Base-by-base conservation (phyloP, 176 grass and related monocot species). In the Bothriochloa decipiens region DNA sequence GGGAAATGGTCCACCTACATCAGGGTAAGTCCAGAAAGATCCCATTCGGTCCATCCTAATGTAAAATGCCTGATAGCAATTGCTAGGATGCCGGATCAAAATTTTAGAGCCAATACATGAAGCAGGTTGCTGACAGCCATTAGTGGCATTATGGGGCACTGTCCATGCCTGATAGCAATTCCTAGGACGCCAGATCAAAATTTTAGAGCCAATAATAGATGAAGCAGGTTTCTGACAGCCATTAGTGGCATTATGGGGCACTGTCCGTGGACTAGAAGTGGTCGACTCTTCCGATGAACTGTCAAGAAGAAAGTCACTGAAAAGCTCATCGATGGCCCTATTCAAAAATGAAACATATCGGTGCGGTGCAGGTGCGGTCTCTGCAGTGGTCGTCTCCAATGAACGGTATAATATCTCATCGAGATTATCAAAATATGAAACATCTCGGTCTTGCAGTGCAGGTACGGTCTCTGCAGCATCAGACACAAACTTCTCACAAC, bases 1-100 rank as follows among this genome's bases (percentile, higher is more conserved):
- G 15, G 32, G 77, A 66, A 79, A 79, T 27, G 77, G 40, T 13
- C 77, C 61, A 46, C 77, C 77, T 42, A 66, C n/a, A 20, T 79
- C 60, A 65, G 77, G 77, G 62, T 79, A 79, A 20, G 37, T 79
- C 23, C 36, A 66, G 60, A 45, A 79, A 33, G 0, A 46, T 28
- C 77, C 77, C 15, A 1, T 47, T 10, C 4, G 4, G 77, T 80
- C 61, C 39, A n/a, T 79, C 23, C 61, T 66, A 29, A 79, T 79
- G 77, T 66, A 65, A 65, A 46, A 79, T 6, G 3, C 5, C 17
- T 67, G 61, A 32, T 66, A 67, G 25, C 77, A 80, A 47, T 67
- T 8, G 1, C 1, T 9, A 47, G 5, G 29, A 33, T 0, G 0
- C 16, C 42, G 26, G 61, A 22, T 4, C 8, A 66, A 67, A 67